phyloP scores from a whole-genome alignment of 2,329 filamentous ascomycete genomes.

The Juglanconis oblonga region DNA sequence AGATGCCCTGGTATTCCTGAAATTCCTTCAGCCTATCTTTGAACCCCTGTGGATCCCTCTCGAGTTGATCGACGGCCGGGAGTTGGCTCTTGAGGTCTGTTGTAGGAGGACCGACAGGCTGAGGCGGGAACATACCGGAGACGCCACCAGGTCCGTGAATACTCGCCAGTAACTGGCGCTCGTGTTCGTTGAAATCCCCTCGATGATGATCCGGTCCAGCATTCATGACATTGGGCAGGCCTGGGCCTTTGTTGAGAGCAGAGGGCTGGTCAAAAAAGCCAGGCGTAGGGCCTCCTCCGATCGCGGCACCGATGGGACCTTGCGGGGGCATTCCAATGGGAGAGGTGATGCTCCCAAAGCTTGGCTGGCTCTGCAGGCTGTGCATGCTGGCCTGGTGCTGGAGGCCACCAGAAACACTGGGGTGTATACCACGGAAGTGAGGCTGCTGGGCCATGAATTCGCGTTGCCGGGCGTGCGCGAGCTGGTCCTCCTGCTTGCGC shows the following conservation, averaged over 20 bases:
- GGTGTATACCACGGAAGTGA: constrained; percentile 67
- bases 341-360: constrained; percentile 92
- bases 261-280: constrained; percentile 66
- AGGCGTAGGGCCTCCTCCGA: constrained; percentile 47
- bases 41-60: constrained; percentile 56
- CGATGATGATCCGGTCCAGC: constrained; percentile 53
- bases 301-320: constrained; percentile 54
- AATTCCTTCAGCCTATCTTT: constrained; percentile 80
- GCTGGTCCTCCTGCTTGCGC: constrained; percentile 97
- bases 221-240: constrained; percentile 39
- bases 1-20: constrained; percentile 64
- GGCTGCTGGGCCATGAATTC: constrained; percentile 89
- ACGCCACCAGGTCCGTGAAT: constrained; percentile 32
- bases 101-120: constrained; percentile 35
- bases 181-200: constrained; percentile 62
- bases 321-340: constrained; percentile 60
- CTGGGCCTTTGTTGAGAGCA: constrained; percentile 38
- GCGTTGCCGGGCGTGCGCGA: constrained; percentile 91
- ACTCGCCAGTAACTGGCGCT: constrained; percentile 51
- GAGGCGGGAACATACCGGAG: constrained; percentile 33
- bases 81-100: constrained; percentile 43
- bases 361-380: constrained; percentile 94
- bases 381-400: constrained; percentile 95
- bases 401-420: constrained; percentile 50
- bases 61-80: constrained; percentile 48